Conservation (phyloP, 2,329 filamentous ascomycete genomes). For the Fusarium subtropicale region DNA sequence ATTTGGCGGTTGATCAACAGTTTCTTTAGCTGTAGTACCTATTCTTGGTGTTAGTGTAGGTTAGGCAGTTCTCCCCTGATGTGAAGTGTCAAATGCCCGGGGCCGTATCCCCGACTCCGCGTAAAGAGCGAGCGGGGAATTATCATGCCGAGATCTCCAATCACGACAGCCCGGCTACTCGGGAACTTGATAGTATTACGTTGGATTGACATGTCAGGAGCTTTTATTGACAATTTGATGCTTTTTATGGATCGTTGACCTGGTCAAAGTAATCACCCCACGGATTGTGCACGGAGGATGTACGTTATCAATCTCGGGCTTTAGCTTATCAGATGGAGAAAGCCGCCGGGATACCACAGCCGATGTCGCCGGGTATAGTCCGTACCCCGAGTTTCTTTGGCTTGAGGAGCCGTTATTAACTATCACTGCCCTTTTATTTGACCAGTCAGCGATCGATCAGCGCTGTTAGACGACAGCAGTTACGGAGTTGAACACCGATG, state of each 20-base stretch:
- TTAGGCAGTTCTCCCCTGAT: not conserved
- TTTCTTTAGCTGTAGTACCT: too few species aligned
- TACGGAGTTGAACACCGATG: constrained; percentile 26
- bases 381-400: constrained; percentile 4
- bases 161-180: not conserved
- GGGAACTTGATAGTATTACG: not conserved
- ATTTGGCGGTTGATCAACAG: too few species aligned
- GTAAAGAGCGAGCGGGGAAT: constrained; percentile 35
- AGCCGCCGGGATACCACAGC: constrained; percentile 4
- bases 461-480: constrained; percentile 13
- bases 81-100: constrained; percentile 16
- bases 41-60: not conserved
- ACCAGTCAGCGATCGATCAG: constrained; percentile 29
- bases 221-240: not conserved
- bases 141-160: constrained; percentile 23
- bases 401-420: constrained; percentile 17
- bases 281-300: not conserved
- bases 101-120: constrained; percentile 33
- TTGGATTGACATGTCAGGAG: not conserved
- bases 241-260: not conserved
- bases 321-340: constrained; percentile 34
- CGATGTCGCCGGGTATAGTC: constrained; percentile 25
- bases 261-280: not conserved
- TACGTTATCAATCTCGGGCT: constrained; percentile 35
- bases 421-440: constrained; percentile 35